Evolutionary conservation across 1,139 yeast genomes (phyloP).

Genomic region (Yamadazyma spencermartinsiae): DNA sequence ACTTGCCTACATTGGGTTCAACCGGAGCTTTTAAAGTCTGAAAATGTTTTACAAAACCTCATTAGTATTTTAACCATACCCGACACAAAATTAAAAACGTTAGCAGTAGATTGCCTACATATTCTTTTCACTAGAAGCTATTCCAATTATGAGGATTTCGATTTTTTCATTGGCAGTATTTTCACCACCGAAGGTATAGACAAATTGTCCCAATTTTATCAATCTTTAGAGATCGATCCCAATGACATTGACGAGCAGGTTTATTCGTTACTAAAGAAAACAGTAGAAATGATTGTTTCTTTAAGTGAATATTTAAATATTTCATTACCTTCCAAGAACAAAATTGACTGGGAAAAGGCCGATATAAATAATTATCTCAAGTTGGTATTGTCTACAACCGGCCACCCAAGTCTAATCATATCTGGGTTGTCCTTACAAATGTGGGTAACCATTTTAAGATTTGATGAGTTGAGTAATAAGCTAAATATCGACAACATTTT

Average conservation of each 20-base stretch:
- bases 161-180: constrained; percentile 75
- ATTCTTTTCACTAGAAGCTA: constrained; percentile 84
- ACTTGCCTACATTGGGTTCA: constrained; percentile 91
- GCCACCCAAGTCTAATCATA: constrained; percentile 82
- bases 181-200: constrained; percentile 71
- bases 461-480: constrained; percentile 65
- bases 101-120: constrained; percentile 90
- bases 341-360: constrained; percentile 48
- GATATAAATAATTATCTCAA: constrained; percentile 66
- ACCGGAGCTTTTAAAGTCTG: constrained; percentile 67
- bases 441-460: constrained; percentile 89
- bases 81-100: constrained; percentile 67
- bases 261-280: constrained; percentile 80
- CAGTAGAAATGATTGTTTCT: constrained; percentile 92
- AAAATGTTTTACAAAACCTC: constrained; percentile 68
- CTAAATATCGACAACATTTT: constrained; percentile 52
- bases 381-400: constrained; percentile 77
- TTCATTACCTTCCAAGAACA: constrained; percentile 34
- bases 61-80: constrained; percentile 59
- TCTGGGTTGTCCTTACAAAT: constrained; percentile 89
- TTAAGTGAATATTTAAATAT: constrained; percentile 73
- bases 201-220: constrained; percentile 65
- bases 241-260: constrained; percentile 76
- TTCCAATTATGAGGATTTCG: constrained; percentile 68
- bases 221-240: constrained; percentile 62